phyloP scores from a whole-genome alignment of 2,329 filamentous ascomycete species.

The Orbilia javanica region DNA sequence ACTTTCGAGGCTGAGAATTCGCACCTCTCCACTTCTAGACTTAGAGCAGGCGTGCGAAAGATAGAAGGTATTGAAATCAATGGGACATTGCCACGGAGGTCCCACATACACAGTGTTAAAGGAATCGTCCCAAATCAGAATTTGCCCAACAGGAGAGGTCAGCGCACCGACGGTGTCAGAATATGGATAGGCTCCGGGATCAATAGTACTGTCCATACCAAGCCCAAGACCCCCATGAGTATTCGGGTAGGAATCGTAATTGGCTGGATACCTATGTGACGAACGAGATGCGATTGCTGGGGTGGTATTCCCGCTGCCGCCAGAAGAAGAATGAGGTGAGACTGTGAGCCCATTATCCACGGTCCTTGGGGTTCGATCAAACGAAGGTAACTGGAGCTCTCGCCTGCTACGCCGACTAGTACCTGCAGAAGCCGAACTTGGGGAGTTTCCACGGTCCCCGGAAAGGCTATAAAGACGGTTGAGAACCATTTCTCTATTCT shows the following conservation, averaged over 20 bases:
- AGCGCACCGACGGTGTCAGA: neutral
- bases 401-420: constrained; percentile 18
- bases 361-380: constrained; percentile 28
- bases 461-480: constrained; percentile 36
- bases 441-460: constrained; percentile 23
- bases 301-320: constrained; percentile 24
- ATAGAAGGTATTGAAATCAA: constrained; percentile 35
- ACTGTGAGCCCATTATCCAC: neutral
- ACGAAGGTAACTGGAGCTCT: constrained; percentile 14
- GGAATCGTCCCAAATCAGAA: constrained; percentile 31
- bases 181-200: neutral
- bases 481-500: constrained; percentile 19
- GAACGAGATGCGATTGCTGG: constrained; percentile 30
- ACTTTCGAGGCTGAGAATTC: constrained; percentile 25
- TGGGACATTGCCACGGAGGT: neutral
- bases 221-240: neutral
- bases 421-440: neutral
- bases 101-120: constrained; percentile 27
- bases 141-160: constrained; percentile 10
- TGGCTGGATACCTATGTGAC: neutral
- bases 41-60: constrained; percentile 37
- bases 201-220: neutral
- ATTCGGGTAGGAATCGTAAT: neutral
- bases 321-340: constrained; percentile 14
- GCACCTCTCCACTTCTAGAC: constrained; percentile 13